Base-by-base conservation (phyloP, 2,329 filamentous ascomycete species). In the Lasiodiplodia gonubiensis region DNA sequence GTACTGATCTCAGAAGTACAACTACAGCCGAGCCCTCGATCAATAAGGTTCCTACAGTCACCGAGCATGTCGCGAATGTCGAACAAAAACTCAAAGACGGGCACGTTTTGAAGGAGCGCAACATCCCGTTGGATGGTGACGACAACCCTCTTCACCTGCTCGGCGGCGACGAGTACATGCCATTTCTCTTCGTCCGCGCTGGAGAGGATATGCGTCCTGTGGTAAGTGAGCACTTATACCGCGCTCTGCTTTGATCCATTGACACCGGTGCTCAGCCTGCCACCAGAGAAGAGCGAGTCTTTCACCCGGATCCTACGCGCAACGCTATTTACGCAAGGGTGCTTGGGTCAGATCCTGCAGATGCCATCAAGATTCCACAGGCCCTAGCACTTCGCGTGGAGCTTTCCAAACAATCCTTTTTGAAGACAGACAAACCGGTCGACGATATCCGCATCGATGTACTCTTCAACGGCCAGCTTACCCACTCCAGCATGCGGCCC, bases 361-460 rank as follows among this genome's bases (percentile, higher is more conserved):
- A 18, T 2, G 59, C 25, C 10, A 63, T 61, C 48, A 21, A 18
- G n/a, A 25, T 64, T 7, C 71, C 69, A 23, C 71, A 74, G 65
- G 76, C 73, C 7, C 75, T 79, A 18, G 66, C 70, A 2, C 70
- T 79, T 1, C 75, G 78, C 35, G 70, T 79, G 48, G 69, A 72
- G 14, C 70, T 80, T 16, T 74, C 71, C 7, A 69, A 75, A 10
- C 73, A 75, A 61, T 70, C 77, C 25, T 66, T 66, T 23, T 70
- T 75, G 14, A 60, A 63, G 21, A 55, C 66, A 42, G 68, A 64
- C 12, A 27, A 39, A 18, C 70, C 66, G 27, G 2, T 21, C n/a
- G 74, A 75, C 23, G 77, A 81, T 39, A 68, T 84, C 61, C 83
- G 82, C 70, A 76, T 84, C 52, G 82, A 84, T n/a, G 77, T 84